Evolutionary conservation across 768 basidiomycete genomes (phyloP).

Genomic region (Crassisporium funariophilum): DNA sequence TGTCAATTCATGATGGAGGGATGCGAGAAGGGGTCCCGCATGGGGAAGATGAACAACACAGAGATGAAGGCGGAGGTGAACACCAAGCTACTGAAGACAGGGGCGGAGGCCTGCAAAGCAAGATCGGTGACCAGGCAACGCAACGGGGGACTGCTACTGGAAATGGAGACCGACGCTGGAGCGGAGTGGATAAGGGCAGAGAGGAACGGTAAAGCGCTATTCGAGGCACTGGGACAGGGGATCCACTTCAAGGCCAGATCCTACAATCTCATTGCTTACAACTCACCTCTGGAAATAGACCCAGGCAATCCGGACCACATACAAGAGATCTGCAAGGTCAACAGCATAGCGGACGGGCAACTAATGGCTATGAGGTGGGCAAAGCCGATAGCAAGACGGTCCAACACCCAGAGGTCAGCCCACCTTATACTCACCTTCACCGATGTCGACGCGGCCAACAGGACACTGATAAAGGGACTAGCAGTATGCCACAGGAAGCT

Average conservation of each 20-base stretch:
- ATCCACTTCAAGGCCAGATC: neutral
- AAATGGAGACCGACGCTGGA: constrained; percentile 2
- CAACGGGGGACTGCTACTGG: constrained; percentile 2
- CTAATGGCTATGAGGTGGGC: constrained; percentile 9
- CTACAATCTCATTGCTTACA: constrained; percentile 8
- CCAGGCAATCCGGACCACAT: constrained; percentile 1
- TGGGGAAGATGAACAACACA: neutral
- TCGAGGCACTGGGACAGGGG: neutral
- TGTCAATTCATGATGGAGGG: neutral
- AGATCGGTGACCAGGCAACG: constrained; percentile 2
- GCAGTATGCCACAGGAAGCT: constrained; percentile 4
- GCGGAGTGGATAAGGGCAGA: constrained; percentile 5
- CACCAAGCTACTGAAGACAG: constrained; percentile 47
- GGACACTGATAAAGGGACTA: constrained; percentile 8
- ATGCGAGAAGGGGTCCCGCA: neutral
- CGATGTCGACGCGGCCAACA: constrained; percentile 14
- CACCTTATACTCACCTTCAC: constrained; percentile 14
- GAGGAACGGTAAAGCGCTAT: neutral
- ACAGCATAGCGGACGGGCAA: neutral
- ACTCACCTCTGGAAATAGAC: constrained; percentile 8
- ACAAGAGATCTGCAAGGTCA: constrained; percentile 8
- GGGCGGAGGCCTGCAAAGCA: neutral
- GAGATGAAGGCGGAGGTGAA: neutral
- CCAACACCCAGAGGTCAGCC: constrained; percentile 1
- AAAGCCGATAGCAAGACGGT: constrained; percentile 8